Evolutionary conservation across 257 asterid species (phyloP), one percentile per base, ranked within the genome.

Genomic region (Gynochthodes officinalis): DNA sequence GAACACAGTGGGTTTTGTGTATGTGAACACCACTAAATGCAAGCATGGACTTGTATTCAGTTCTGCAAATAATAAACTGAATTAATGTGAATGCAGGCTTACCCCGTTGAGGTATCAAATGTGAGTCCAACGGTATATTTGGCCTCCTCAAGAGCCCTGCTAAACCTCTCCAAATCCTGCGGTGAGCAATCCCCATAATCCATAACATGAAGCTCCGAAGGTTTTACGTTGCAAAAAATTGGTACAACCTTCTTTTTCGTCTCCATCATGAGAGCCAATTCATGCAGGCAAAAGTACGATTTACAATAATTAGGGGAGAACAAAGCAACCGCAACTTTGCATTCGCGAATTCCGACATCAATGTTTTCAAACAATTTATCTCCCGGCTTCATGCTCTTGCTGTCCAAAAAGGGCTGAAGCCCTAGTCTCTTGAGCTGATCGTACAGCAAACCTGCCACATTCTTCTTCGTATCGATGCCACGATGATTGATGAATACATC

Each of bases 401-500:
- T 90, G 78, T 92, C 98, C 75, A 90, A 63, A 75, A 92, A 92
- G 0, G 98, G 93, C 7, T 79, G 79, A 42, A 89, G 76, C 43
- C 81, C 73, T 6, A 84, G 46, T 54, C 77, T 70, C 4, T 81
- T 75, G 16, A 92, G 85, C 76, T 87, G 88, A 75, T 84, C 87
- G 73, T 86, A 85, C 0, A 92, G 43, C 73, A 92, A 67, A 7
- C 97, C 98, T 8, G 97, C 88, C 19, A 92, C 91, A 80, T 88
- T 92, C 19, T 79, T 73, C 55, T 90, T 92, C 19, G 98, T 92
- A 79, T 92, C 98, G 25, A 82, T 72, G 3, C 97, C 96, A 0
- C 98, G 88, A 61, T 92, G 97, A 78, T 88, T 92, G 76, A 92
- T 85, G 88, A 92, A 92, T 50, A 92, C 89, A 13, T 90, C 96